Evolutionary conservation across 257 asterid species (phyloP).

Genomic region (Gentiana macrophylla): DNA sequence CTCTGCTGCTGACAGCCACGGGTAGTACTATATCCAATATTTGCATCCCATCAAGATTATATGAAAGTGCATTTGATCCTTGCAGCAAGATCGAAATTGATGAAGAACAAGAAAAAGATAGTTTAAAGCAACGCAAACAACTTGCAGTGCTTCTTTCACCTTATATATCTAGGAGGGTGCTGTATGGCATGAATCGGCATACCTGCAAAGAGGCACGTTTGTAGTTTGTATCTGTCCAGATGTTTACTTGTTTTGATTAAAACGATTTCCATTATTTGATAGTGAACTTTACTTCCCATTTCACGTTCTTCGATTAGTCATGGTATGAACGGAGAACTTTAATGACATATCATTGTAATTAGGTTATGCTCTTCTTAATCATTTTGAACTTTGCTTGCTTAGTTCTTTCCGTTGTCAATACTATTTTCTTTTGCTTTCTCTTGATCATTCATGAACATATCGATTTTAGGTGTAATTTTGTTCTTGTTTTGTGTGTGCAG

Average conservation of each 20-base stretch:
- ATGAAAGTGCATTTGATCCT: conserved; percentile 66
- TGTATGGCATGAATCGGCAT: conserved; percentile 50
- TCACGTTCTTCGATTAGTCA: too few relatives aligned
- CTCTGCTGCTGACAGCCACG: conserved; percentile 88
- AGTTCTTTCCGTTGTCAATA: too few relatives aligned
- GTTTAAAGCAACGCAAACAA: conserved; percentile 44
- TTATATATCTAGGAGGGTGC: conserved; percentile 40
- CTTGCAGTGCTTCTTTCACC: conserved; percentile 36
- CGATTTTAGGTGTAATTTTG: background rate
- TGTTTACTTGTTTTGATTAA: too few relatives aligned
- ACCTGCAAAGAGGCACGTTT: conserved; percentile 62
- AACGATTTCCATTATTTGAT: too few relatives aligned
- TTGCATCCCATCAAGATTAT: conserved; percentile 81
- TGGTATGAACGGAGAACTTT: too few relatives aligned
- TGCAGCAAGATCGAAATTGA: conserved; percentile 54
- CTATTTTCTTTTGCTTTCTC: too few relatives aligned
- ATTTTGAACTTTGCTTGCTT: background rate
- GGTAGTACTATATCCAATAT: conserved; percentile 80
- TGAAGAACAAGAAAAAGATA: conserved; percentile 32
- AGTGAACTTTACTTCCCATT: too few relatives aligned
- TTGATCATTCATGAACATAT: too few relatives aligned
- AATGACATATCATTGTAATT: too few relatives aligned
- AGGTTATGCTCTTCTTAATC: background rate
- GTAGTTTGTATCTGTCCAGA: background rate
- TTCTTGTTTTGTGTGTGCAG: conserved; percentile 27